These are phyloP conservation scores for Aspergillus niger DNA, from an alignment of 2,329 filamentous ascomycete species.

Conservation along the genomic window DNA sequence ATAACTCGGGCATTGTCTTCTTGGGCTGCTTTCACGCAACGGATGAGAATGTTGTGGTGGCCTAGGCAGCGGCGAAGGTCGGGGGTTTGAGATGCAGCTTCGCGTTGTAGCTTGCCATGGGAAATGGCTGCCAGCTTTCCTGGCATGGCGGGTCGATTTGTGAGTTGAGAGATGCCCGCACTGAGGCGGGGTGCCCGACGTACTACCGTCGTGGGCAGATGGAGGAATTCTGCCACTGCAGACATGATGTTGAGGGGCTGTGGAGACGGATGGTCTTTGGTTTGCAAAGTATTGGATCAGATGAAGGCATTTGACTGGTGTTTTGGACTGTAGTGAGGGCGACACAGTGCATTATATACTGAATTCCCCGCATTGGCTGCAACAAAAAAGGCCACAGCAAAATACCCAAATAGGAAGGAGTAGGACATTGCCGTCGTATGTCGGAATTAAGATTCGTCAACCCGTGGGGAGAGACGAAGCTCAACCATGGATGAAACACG, in stretches of 20 bases:
- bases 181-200: slow-evolving; percentile 12
- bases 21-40: slow-evolving; percentile 17
- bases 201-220: slow-evolving; percentile 4
- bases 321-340: neutral
- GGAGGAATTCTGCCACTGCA: slow-evolving; percentile 3
- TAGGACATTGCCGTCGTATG: neutral
- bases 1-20: slow-evolving; percentile 11
- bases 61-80: slow-evolving; percentile 21
- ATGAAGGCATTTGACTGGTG: neutral
- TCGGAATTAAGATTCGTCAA: slow-evolving; percentile 2
- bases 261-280: neutral
- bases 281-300: neutral
- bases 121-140: slow-evolving; percentile 18
- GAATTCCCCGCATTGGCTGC: neutral
- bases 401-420: neutral
- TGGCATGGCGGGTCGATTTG: slow-evolving; percentile 5
- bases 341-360: neutral
- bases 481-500: neutral
- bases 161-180: slow-evolving; percentile 2
- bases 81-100: slow-evolving; percentile 14
- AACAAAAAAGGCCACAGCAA: neutral
- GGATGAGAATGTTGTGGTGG: slow-evolving; percentile 19
- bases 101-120: slow-evolving; percentile 19
- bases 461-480: neutral
- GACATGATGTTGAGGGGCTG: neutral